A percentile compares a stretch with the other conserved stretches of the same genome.
phyloP scores from a whole-genome alignment of 768 basidiomycete genomes.

The Agrocybe praecox region DNA sequence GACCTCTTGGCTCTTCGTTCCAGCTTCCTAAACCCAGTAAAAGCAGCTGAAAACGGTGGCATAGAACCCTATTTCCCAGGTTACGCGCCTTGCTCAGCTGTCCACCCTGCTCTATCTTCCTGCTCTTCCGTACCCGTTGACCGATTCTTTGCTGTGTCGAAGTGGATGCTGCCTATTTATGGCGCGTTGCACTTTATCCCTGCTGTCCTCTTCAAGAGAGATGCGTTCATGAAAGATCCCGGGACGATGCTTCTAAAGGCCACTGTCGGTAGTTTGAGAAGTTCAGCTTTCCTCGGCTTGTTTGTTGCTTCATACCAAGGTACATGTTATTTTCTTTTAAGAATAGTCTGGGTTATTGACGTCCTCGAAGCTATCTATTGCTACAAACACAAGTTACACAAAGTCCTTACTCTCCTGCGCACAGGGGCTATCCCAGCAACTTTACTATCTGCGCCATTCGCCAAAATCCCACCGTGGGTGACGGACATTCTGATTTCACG shows the following conservation, averaged over 20 bases:
- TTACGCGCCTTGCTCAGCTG: conserved; percentile 67
- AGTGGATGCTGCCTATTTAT: conserved; percentile 85
- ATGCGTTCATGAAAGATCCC: conserved; percentile 67
- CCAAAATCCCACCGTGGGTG: conserved; percentile 44
- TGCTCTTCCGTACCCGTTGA: conserved; percentile 64
- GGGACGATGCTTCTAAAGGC: conserved; percentile 65
- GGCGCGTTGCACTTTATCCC: conserved; percentile 91
- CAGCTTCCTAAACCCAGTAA: conserved; percentile 32
- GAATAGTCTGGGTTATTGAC: not conserved
- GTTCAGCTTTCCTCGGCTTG: conserved; percentile 83
- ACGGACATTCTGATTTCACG: conserved; percentile 66
- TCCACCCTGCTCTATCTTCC: conserved; percentile 72
- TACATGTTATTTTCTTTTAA: conserved; percentile 30
- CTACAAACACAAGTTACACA: conserved; percentile 62
- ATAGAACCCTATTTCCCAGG: conserved; percentile 42
- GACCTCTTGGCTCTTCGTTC: conserved; percentile 47
- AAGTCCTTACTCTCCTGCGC: conserved; percentile 39
- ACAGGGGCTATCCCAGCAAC: conserved; percentile 17
- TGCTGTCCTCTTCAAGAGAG: conserved; percentile 78
- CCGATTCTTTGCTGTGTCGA: conserved; percentile 79
- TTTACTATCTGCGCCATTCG: conserved; percentile 33
- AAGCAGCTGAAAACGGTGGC: conserved; percentile 14
- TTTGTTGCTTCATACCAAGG: conserved; percentile 86
- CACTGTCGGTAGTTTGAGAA: conserved; percentile 72
- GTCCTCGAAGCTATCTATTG: conserved; percentile 57